Evolutionary conservation across 768 basidiomycete species (phyloP).

Genomic region (Mycena capillaripes): DNA sequence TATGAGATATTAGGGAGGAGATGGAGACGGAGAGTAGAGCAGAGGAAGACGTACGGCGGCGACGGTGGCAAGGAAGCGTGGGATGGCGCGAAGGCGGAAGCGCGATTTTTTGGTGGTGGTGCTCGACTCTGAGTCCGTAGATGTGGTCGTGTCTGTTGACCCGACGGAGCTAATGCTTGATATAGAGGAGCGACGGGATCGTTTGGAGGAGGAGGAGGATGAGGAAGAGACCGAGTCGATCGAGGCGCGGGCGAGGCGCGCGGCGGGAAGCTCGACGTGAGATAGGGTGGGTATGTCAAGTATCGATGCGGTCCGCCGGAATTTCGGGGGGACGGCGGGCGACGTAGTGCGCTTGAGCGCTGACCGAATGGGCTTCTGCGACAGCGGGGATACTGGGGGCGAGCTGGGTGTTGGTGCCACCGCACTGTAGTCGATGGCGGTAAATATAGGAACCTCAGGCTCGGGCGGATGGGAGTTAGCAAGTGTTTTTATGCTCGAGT

Average conservation of each 20-base stretch:
- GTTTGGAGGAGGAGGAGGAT: neutral
- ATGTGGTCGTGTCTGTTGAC: neutral
- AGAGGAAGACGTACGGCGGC: too few species aligned
- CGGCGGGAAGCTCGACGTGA: neutral
- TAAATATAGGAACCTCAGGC: neutral
- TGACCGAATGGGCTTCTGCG: neutral
- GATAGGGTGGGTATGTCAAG: neutral
- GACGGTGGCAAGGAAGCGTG: neutral
- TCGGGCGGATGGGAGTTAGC: neutral
- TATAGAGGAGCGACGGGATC: neutral
- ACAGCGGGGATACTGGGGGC: neutral
- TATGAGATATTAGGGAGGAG: too few species aligned
- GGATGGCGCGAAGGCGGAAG: constrained; percentile 10
- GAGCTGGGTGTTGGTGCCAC: neutral
- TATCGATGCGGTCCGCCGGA: neutral
- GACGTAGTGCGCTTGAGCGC: neutral
- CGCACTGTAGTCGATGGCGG: neutral
- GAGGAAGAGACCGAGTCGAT: neutral
- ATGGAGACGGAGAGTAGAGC: too few species aligned
- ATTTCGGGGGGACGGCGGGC: neutral
- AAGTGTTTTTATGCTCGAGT: neutral
- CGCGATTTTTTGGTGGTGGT: neutral
- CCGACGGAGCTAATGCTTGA: neutral
- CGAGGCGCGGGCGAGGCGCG: neutral
- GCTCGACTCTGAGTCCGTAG: neutral